phyloP scores from a whole-genome alignment of 805 yeast species.

The Isabelozyma heimii region DNA sequence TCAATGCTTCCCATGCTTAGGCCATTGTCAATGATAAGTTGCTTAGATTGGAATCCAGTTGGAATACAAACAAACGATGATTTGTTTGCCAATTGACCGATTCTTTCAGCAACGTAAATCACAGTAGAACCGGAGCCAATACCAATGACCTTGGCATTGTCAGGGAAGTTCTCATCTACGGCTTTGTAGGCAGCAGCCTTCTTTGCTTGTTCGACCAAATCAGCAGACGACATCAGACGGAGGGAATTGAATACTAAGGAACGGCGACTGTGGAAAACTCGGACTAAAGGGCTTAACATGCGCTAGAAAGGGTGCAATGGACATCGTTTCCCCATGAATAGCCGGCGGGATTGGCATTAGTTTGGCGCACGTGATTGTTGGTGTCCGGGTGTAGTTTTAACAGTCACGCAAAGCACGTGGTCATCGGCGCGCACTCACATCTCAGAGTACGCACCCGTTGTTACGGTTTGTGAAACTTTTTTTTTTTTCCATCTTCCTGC shows the following conservation, averaged over 20 bases:
- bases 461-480: not conserved
- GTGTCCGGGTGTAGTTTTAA: not conserved
- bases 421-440: not conserved
- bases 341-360: not conserved
- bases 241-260: not conserved
- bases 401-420: not conserved
- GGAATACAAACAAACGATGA: conserved; percentile 75
- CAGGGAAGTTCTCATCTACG: conserved; percentile 80
- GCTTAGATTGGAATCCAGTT: conserved; percentile 94
- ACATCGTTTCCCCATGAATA: not conserved
- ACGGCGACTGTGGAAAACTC: not conserved
- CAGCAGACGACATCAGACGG: not conserved
- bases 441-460: not conserved
- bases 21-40: conserved; percentile 78
- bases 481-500: not conserved
- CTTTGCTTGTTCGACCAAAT: conserved; percentile 73
- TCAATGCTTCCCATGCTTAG: conserved; percentile 77
- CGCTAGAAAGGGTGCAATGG: not conserved
- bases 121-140: conserved; percentile 98
- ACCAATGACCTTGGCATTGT: conserved; percentile 73
- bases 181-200: conserved; percentile 88
- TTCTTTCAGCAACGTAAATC: conserved; percentile 92
- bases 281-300: not conserved
- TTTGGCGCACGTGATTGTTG: not conserved
- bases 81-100: conserved; percentile 65